phyloP scores from a whole-genome alignment of 1,284 basidiomycete species.

The Peniophora sp. region DNA sequence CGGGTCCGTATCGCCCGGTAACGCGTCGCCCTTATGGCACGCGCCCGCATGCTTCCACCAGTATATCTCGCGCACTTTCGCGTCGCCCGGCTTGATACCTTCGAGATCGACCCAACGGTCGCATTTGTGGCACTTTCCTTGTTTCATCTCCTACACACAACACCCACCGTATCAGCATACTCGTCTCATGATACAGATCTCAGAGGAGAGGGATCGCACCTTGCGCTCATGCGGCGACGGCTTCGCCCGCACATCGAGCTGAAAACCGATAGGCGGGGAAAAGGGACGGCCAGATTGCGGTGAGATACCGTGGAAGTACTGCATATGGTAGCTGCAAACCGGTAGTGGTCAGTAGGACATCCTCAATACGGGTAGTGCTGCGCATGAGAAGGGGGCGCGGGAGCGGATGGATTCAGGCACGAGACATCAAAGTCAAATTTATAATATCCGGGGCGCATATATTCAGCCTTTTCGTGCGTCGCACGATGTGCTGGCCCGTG shows the following conservation, averaged over 20 bases:
- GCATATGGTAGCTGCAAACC: constrained; percentile 62
- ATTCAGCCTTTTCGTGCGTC: no score
- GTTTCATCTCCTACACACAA: constrained; percentile 31
- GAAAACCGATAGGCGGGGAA: constrained; percentile 64
- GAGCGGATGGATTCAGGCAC: neutral
- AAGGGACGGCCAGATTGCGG: constrained; percentile 57
- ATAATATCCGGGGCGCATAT: no score
- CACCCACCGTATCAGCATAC: no score
- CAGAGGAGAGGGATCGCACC: no score
- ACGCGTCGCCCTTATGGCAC: constrained; percentile 53
- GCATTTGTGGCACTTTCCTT: constrained; percentile 74
- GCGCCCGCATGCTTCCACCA: constrained; percentile 75
- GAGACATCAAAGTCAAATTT: neutral
- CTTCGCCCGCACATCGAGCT: constrained; percentile 34
- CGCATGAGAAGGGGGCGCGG: constrained; percentile 5
- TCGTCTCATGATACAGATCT: no score
- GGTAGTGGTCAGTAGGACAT: neutral
- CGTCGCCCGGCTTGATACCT: constrained; percentile 60
- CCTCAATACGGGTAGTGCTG: neutral
- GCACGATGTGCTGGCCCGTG: no score
- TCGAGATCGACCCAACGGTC: constrained; percentile 62
- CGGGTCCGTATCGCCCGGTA: constrained; percentile 47
- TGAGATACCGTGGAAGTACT: constrained; percentile 68
- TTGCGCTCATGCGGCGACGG: constrained; percentile 50
- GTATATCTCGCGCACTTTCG: constrained; percentile 40